A percentile compares a stretch with the other conserved stretches of the same genome.
Evolutionary conservation across 1,284 basidiomycete genomes (phyloP).

Genomic region (Irpex sp.): DNA sequence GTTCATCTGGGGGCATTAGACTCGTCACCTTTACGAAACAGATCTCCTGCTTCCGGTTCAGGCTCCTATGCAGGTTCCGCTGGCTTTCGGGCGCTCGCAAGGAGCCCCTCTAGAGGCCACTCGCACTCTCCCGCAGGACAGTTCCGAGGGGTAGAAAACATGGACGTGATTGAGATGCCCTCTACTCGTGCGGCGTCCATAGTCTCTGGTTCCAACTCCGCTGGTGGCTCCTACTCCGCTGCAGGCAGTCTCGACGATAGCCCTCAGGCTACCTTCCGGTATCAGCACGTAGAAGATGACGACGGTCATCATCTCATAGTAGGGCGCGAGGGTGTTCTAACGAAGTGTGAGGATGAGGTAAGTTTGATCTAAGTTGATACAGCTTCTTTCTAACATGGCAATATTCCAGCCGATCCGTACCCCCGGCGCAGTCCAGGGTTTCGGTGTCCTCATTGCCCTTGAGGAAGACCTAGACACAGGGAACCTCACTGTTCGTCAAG

Average conservation of each 20-base stretch:
- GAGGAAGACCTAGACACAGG: conserved; percentile 63
- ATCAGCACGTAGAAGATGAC: conserved; percentile 65
- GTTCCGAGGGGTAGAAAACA: neutral
- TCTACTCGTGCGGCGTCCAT: conserved; percentile 17
- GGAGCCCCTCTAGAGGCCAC: conserved; percentile 15
- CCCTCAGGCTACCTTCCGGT: conserved; percentile 52
- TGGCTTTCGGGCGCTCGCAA: no score
- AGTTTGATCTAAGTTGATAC: conserved; percentile 6
- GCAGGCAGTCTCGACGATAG: conserved; percentile 16
- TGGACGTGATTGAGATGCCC: conserved; percentile 15
- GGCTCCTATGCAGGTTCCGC: no score
- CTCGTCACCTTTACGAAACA: conserved; percentile 2
- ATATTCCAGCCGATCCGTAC: conserved; percentile 69
- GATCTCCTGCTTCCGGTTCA: neutral
- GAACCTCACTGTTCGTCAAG: conserved; percentile 68
- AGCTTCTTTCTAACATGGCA: neutral
- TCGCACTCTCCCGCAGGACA: conserved; percentile 7
- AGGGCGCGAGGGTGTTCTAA: conserved; percentile 68
- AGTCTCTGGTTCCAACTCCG: conserved; percentile 4
- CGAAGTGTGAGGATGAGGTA: conserved; percentile 81
- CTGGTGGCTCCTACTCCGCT: neutral
- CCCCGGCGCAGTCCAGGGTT: conserved; percentile 84
- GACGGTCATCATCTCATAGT: conserved; percentile 74
- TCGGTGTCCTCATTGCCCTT: conserved; percentile 78
- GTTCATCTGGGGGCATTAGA: conserved; percentile 44